phyloP scores from a whole-genome alignment of 139 green algal species.

The Mesotaenium endlicherianum region DNA sequence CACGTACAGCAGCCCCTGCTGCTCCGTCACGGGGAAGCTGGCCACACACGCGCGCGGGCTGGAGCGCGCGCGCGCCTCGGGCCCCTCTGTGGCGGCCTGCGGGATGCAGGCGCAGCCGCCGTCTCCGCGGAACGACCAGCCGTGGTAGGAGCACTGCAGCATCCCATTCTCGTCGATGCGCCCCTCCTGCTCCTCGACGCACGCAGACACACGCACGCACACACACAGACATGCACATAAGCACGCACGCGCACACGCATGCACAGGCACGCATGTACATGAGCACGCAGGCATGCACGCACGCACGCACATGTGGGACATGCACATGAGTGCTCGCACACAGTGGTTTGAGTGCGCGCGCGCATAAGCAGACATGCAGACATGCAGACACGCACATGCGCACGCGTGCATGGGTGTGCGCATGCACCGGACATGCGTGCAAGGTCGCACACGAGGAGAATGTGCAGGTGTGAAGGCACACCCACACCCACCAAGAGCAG shows the following conservation, averaged over 20 bases:
- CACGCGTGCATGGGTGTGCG: too few species aligned
- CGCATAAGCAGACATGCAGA: too few species aligned
- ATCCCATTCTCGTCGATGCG: slow-evolving; percentile 15
- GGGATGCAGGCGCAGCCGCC: slow-evolving; percentile 25
- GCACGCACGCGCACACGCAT: not conserved
- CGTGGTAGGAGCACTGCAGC: slow-evolving; percentile 44
- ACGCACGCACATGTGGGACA: not conserved
- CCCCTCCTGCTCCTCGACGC: slow-evolving; percentile 10
- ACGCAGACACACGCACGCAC: not conserved
- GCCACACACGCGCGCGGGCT: not conserved
- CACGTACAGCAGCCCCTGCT: slow-evolving; percentile 36
- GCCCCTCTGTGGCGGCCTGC: slow-evolving; percentile 2
- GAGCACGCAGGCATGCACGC: not conserved
- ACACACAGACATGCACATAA: not conserved
- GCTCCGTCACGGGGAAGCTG: not conserved
- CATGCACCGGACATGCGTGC: too few species aligned
- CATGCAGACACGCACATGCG: too few species aligned
- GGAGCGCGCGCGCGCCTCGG: slow-evolving; percentile 4
- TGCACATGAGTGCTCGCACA: too few species aligned
- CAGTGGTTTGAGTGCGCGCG: too few species aligned
- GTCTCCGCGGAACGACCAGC: slow-evolving; percentile 44
- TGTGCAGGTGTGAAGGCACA: too few species aligned
- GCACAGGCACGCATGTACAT: not conserved
- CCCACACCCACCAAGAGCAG: too few species aligned
- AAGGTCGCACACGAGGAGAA: too few species aligned